These are phyloP conservation scores for Phytophthora tentaculata DNA, from an alignment of 352 stramenopile genomes.

Conservation along the genomic window DNA sequence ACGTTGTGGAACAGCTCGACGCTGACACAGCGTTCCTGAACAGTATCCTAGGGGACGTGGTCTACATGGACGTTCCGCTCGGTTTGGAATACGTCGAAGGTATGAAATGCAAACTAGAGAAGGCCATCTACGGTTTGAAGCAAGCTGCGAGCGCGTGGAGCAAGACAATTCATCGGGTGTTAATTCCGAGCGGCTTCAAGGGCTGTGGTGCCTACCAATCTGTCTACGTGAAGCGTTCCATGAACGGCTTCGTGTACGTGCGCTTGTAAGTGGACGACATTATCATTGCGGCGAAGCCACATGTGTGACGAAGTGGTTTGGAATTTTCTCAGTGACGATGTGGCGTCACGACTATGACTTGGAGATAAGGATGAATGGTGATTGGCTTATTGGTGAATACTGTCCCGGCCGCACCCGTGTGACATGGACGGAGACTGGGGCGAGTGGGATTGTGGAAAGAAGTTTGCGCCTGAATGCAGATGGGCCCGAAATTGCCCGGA, in stretches of 20 bases:
- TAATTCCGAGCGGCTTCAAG: not conserved
- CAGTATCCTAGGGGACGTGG: not conserved
- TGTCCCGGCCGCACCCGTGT: too few species aligned
- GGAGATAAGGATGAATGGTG: too few species aligned
- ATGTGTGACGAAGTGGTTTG: too few species aligned
- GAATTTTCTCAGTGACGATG: too few species aligned
- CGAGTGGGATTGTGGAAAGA: too few species aligned
- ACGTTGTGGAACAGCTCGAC: slow-evolving; percentile 38
- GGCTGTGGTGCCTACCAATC: too few species aligned
- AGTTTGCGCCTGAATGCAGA: too few species aligned
- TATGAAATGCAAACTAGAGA: slow-evolving; percentile 5
- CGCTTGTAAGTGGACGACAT: not conserved
- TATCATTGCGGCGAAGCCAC: not conserved
- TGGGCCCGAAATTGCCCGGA: too few species aligned
- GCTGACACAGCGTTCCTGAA: slow-evolving; percentile 45
- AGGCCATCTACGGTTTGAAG: slow-evolving; percentile 29
- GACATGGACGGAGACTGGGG: too few species aligned
- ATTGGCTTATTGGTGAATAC: too few species aligned
- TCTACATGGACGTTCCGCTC: slow-evolving; percentile 18
- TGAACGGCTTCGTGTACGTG: not conserved
- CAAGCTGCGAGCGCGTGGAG: slow-evolving; percentile 28
- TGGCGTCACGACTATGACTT: too few species aligned
- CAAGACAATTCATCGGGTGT: not conserved
- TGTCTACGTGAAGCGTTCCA: too few species aligned
- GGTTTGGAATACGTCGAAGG: not conserved